A percentile compares a stretch with the other conserved stretches of the same genome.
Conservation (phyloP, 2,329 filamentous ascomycete species). For the Didymella exigua region DNA sequence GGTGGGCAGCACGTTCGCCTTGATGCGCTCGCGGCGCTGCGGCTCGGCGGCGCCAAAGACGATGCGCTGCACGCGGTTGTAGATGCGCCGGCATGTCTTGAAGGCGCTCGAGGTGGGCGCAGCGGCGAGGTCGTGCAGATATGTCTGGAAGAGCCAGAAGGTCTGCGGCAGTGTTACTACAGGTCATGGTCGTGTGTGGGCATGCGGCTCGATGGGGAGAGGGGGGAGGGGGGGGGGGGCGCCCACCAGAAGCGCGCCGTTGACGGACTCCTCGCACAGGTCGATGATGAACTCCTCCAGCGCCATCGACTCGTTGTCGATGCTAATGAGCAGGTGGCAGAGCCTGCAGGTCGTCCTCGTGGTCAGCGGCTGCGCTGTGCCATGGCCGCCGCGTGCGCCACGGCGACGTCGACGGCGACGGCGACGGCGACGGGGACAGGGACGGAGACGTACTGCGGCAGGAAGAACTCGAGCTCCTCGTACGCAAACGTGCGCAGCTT, state of each 20-base stretch:
- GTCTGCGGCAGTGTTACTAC: conserved; percentile 61
- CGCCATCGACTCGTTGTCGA: conserved; percentile 91
- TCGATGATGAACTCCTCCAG: conserved; percentile 86
- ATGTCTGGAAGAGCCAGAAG: conserved; percentile 89
- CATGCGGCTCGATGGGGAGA: background rate
- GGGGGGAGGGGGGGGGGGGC: background rate
- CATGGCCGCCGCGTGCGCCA: conserved; percentile 1
- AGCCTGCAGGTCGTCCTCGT: conserved; percentile 49
- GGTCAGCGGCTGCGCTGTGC: conserved; percentile 49
- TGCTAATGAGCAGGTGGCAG: conserved; percentile 85
- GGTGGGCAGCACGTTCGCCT: conserved; percentile 79
- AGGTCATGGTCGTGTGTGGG: background rate
- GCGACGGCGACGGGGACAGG: too few species aligned
- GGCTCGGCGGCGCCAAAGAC: conserved; percentile 79
- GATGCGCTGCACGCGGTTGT: conserved; percentile 87
- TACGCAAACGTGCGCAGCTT: conserved; percentile 89
- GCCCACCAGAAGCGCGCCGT: conserved; percentile 78
- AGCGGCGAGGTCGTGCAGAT: conserved; percentile 78
- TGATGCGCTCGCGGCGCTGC: conserved; percentile 73
- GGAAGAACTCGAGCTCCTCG: conserved; percentile 91
- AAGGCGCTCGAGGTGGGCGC: conserved; percentile 79
- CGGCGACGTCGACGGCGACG: too few species aligned
- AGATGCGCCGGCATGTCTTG: conserved; percentile 80
- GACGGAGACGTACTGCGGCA: conserved; percentile 61
- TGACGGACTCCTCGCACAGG: conserved; percentile 85